Conservation (phyloP, 495 filamentous ascomycete species). For the Penicillium paradoxum region DNA sequence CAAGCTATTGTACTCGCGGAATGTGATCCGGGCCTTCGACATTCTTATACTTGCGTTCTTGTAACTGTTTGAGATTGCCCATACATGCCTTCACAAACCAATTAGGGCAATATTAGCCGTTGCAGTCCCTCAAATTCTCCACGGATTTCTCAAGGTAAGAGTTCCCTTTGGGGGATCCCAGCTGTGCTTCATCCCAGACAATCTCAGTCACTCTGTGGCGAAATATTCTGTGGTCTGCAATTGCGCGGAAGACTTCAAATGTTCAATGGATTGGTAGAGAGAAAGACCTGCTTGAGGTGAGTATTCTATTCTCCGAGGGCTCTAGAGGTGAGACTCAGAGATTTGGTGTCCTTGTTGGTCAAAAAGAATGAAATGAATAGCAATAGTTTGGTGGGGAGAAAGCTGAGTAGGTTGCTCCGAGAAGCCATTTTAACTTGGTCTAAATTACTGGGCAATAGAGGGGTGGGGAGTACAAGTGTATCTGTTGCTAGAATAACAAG, state of each 20-base stretch:
- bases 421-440: too few relatives aligned
- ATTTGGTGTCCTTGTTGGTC: slow-evolving; percentile 2
- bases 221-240: slow-evolving; percentile 6
- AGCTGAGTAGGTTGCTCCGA: too few relatives aligned
- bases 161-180: too few relatives aligned
- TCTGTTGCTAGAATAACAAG: too few relatives aligned
- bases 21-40: slow-evolving; percentile 15
- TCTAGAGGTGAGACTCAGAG: slow-evolving; percentile 4
- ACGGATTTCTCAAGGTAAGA: too few relatives aligned
- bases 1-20: slow-evolving; percentile 7
- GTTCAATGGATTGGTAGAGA: slow-evolving; percentile 2
- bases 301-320: not conserved
- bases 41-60: slow-evolving; percentile 7
- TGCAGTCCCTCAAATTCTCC: too few relatives aligned
- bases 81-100: slow-evolving; percentile 18
- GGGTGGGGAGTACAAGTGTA: too few relatives aligned
- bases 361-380: slow-evolving; percentile 2
- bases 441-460: too few relatives aligned
- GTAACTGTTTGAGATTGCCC: slow-evolving; percentile 10
- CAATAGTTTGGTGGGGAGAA: not conserved
- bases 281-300: slow-evolving; percentile 2
- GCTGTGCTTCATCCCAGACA: slow-evolving; percentile 4
- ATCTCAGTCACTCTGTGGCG: slow-evolving; percentile 1
- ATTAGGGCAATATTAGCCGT: slow-evolving; percentile 16
- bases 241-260: slow-evolving; percentile 2